Evolutionary conservation across 2,329 filamentous ascomycete genomes (phyloP).

Genomic region (Geosmithia putterillii): DNA sequence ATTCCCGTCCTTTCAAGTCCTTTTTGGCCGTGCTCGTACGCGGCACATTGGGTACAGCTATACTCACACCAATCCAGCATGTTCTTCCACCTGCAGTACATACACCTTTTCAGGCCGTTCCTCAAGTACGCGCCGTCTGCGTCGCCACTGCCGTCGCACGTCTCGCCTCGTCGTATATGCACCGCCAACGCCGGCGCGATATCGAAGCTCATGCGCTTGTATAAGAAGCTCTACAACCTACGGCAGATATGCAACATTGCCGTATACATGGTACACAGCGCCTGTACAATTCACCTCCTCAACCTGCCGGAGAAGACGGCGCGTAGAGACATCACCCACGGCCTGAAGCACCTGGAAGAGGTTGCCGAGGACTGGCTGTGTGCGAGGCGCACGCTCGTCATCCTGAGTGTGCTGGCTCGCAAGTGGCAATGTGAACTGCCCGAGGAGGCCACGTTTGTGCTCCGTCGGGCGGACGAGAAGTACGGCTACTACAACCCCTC

Average conservation of each 20-base stretch:
- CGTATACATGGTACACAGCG: conserved; percentile 89
- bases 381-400: conserved; percentile 71
- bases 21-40: not conserved
- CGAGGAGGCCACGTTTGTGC: conserved; percentile 63
- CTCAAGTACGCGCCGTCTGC: conserved; percentile 74
- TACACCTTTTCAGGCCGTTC: conserved; percentile 91
- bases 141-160: conserved; percentile 74
- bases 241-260: conserved; percentile 94
- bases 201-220: conserved; percentile 86
- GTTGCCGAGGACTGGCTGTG: conserved; percentile 93
- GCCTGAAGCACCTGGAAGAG: conserved; percentile 84
- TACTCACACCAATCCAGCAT: conserved; percentile 60
- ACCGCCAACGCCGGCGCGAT: conserved; percentile 81
- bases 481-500: conserved; percentile 60
- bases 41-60: not conserved
- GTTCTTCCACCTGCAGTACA: conserved; percentile 94
- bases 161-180: conserved; percentile 83
- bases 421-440: conserved; percentile 86
- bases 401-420: conserved; percentile 71
- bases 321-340: conserved; percentile 78
- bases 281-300: conserved; percentile 87
- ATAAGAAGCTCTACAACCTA: conserved; percentile 83
- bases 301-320: conserved; percentile 90
- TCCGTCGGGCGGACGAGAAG: conserved; percentile 68
- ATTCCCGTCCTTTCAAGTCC: not conserved